Percentiles rank a stretch among this genome's conserved stretches.
Conservation (phyloP, 2,329 filamentous ascomycete species). For the Fusarium sp. region DNA sequence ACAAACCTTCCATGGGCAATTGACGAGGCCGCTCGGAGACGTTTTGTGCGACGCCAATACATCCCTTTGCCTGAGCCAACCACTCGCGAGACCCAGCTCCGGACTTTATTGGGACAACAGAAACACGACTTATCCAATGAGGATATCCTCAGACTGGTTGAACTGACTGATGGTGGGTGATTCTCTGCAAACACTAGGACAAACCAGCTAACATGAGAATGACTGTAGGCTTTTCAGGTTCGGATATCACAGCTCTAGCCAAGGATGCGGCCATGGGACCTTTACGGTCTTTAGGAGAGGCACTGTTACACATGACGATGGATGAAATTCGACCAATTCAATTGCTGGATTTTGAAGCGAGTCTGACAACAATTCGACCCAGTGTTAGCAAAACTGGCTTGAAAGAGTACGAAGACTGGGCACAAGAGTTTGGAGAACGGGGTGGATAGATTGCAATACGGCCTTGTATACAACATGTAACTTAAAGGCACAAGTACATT, state of each 20-base stretch:
- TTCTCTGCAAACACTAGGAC: not conserved
- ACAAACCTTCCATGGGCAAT: constrained; percentile 99
- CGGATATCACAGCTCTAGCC: constrained; percentile 94
- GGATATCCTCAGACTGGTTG: constrained; percentile 83
- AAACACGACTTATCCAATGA: constrained; percentile 82
- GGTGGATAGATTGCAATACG: constrained; percentile 71
- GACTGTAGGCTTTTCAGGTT: constrained; percentile 90
- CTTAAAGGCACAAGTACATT: constrained; percentile 19
- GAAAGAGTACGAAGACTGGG: constrained; percentile 95
- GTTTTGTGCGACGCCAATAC: constrained; percentile 95
- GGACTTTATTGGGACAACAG: constrained; percentile 86
- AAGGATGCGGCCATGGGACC: constrained; percentile 99
- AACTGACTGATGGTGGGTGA: constrained; percentile 82
- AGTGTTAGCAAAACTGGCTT: constrained; percentile 90
- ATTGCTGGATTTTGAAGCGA: constrained; percentile 86
- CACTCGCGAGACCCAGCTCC: constrained; percentile 84
- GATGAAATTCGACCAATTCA: constrained; percentile 93
- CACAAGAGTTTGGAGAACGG: constrained; percentile 90
- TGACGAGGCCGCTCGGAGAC: constrained; percentile 90
- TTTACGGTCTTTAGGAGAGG: constrained; percentile 89
- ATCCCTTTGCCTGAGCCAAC: constrained; percentile 91
- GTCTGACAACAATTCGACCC: constrained; percentile 86
- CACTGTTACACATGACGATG: constrained; percentile 90
- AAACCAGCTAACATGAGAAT: constrained; percentile 12
- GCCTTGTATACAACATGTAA: constrained; percentile 33